Conservation (phyloP, 306 rosid species). For the Datisca glomerata region DNA sequence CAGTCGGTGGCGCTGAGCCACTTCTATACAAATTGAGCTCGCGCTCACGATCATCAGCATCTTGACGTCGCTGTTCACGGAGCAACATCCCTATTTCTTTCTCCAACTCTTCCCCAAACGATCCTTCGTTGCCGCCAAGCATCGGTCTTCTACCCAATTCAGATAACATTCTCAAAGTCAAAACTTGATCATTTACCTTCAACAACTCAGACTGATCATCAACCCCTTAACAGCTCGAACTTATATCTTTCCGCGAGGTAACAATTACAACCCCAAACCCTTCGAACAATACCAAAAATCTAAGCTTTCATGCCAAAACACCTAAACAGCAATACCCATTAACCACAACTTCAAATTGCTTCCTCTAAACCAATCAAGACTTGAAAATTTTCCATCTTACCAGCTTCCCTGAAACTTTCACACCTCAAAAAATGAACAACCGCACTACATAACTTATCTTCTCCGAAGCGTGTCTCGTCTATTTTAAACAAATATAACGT, state of each 20-base stretch:
- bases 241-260: constrained; percentile 10
- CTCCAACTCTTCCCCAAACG: constrained; percentile 75
- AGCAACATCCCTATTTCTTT: constrained; percentile 73
- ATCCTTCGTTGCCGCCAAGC: constrained; percentile 58
- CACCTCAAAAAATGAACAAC: constrained; percentile 15
- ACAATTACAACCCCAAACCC: constrained; percentile 21
- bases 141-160: constrained; percentile 70
- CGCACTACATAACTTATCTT: constrained; percentile 2
- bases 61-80: constrained; percentile 58
- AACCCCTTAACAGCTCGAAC: constrained; percentile 5
- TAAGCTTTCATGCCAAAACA: constrained; percentile 10
- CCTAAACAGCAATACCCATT: constrained; percentile 10
- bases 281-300: constrained; percentile 11
- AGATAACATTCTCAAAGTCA: constrained; percentile 45
- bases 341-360: constrained; percentile 18
- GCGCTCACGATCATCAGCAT: constrained; percentile 49
- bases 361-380: constrained; percentile 18
- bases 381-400: constrained; percentile 8
- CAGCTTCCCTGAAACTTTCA: constrained; percentile 10
- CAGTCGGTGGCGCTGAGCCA: constrained; percentile 85
- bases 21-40: constrained; percentile 61
- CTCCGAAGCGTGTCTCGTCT: background rate
- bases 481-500: too few relatives aligned
- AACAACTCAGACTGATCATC: constrained; percentile 12
- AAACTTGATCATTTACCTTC: constrained; percentile 8